phyloP scores from a whole-genome alignment of 2,329 filamentous ascomycete species.

The Alternaria burnsii region DNA sequence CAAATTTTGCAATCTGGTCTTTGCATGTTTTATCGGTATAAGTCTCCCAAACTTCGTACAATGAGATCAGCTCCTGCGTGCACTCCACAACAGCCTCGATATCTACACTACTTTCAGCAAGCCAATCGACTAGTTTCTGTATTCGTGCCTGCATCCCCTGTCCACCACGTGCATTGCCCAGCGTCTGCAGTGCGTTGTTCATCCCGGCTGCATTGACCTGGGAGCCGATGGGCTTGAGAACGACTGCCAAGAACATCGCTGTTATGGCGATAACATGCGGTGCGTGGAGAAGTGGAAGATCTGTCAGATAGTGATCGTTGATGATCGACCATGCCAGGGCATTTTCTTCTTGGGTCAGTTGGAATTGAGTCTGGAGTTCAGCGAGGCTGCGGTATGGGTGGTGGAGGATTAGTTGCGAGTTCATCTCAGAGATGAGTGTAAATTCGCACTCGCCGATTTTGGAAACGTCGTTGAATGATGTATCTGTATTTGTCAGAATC shows the following conservation, averaged over 20 bases:
- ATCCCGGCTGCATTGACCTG: constrained; percentile 54
- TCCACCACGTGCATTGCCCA: constrained; percentile 44
- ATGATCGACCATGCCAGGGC: constrained; percentile 82
- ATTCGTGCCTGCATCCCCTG: constrained; percentile 61
- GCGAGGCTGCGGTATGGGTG: constrained; percentile 87
- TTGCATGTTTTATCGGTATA: constrained; percentile 72
- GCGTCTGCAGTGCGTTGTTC: constrained; percentile 49
- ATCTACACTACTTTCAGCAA: constrained; percentile 86
- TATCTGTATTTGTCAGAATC: constrained; percentile 35
- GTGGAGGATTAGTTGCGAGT: constrained; percentile 86
- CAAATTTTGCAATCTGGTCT: constrained; percentile 68
- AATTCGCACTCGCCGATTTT: constrained; percentile 95
- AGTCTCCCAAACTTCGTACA: constrained; percentile 79
- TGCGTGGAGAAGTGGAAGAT: constrained; percentile 83
- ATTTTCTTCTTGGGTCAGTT: constrained; percentile 78
- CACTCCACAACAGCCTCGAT: constrained; percentile 86
- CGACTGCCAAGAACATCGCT: constrained; percentile 83
- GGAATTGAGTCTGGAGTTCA: constrained; percentile 73
- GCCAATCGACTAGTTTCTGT: constrained; percentile 77
- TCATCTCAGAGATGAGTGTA: constrained; percentile 88
- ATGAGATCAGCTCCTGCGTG: constrained; percentile 88
- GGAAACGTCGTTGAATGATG: constrained; percentile 69
- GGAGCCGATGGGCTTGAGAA: constrained; percentile 72
- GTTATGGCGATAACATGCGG: constrained; percentile 91
- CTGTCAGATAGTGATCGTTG: constrained; percentile 92